Conservation (phyloP, 108 stramenopile genomes). For the Skeletonema grethae region DNA sequence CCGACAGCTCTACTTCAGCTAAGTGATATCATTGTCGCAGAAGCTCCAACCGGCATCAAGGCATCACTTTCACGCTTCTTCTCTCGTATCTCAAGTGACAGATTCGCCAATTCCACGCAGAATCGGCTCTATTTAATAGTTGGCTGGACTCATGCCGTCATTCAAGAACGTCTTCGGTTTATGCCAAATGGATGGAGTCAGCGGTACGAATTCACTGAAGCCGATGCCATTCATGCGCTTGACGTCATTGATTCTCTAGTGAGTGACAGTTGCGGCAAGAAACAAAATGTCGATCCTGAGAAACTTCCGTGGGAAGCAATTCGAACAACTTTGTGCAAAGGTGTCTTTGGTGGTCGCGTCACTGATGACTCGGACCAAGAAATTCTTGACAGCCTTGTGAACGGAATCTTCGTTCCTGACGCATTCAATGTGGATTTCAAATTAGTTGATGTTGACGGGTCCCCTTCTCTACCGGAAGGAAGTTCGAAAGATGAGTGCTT, state of each 20-base stretch:
- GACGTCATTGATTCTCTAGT: conserved; percentile 88
- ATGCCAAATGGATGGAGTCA: conserved; percentile 95
- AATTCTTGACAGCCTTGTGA: conserved; percentile 71
- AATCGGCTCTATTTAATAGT: conserved; percentile 90
- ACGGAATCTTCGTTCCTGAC: conserved; percentile 53
- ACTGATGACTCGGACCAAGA: conserved; percentile 68
- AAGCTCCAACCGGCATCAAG: conserved; percentile 94
- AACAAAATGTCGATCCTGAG: conserved; percentile 67
- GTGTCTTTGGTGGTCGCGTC: conserved; percentile 84
- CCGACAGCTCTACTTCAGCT: conserved; percentile 81
- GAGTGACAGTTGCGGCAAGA: conserved; percentile 49
- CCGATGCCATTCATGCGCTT: conserved; percentile 92
- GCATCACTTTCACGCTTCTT: conserved; percentile 92
- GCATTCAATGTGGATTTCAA: conserved; percentile 80
- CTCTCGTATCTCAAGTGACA: conserved; percentile 66
- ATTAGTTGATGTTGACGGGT: conserved; percentile 58
- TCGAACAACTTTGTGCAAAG: conserved; percentile 71
- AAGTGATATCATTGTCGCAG: conserved; percentile 87
- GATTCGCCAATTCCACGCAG: conserved; percentile 64
- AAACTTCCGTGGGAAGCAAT: conserved; percentile 90
- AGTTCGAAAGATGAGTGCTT: conserved; percentile 72
- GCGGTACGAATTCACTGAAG: conserved; percentile 95
- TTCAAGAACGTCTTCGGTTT: conserved; percentile 96
- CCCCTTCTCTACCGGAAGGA: conserved; percentile 72
- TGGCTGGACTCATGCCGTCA: conserved; percentile 95